Conservation (phyloP, 768 basidiomycete genomes). For the Phlebiopsis gigantea region DNA sequence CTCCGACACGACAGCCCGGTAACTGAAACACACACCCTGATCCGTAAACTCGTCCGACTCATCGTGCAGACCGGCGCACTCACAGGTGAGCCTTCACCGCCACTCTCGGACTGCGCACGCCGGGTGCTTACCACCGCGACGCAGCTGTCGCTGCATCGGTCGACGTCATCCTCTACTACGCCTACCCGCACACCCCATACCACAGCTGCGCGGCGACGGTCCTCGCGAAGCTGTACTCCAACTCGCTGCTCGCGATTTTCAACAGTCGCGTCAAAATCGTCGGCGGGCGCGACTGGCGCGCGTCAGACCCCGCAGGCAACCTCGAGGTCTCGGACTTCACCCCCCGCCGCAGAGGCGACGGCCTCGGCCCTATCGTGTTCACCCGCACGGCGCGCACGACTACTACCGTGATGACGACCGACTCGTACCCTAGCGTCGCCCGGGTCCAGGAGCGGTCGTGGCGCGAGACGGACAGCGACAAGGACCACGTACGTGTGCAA, state of each 20-base stretch:
- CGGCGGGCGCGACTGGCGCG: not conserved
- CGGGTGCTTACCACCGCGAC: not conserved
- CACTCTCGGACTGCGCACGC: no score
- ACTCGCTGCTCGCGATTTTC: slow-evolving; percentile 6
- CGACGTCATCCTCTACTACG: not conserved
- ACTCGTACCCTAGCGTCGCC: no score
- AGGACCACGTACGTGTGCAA: no score
- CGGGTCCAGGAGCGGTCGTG: no score
- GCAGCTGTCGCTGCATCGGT: not conserved
- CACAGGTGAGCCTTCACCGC: not conserved
- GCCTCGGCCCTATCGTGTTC: slow-evolving; percentile 1
- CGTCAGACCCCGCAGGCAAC: not conserved
- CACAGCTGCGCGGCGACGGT: slow-evolving; percentile 4
- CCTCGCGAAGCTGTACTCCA: slow-evolving; percentile 9
- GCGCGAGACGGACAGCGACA: no score
- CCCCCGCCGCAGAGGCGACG: not conserved
- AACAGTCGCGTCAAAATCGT: slow-evolving; percentile 6
- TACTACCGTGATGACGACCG: not conserved
- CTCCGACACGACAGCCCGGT: not conserved
- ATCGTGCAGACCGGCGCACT: slow-evolving; percentile 6
- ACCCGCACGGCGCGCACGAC: not conserved
- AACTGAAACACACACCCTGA: not conserved
- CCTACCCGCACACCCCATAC: not conserved
- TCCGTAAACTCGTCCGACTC: not conserved
- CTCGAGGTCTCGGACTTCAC: not conserved